Percentiles rank a stretch among this genome's conserved stretches.
phyloP scores from a whole-genome alignment of 108 stramenopile species.

The Cyclotella sp. region DNA sequence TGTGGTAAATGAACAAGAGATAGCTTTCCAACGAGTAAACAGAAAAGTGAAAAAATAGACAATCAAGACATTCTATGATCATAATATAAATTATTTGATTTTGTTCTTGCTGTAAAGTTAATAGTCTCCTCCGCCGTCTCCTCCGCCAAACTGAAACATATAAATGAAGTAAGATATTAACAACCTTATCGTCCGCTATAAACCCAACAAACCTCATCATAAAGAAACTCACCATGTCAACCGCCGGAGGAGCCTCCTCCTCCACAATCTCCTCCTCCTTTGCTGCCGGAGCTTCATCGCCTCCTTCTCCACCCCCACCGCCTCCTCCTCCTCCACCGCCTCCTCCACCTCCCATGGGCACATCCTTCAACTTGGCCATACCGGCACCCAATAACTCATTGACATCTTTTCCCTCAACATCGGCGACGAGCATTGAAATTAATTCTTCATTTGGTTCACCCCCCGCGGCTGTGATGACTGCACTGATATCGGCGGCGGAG shows the following conservation, averaged over 20 bases:
- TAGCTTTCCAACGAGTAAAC: too few relatives aligned
- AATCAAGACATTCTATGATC: not conserved
- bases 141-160: slow-evolving; percentile 57
- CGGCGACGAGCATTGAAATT: slow-evolving; percentile 68
- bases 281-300: slow-evolving; percentile 34
- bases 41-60: not conserved
- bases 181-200: not conserved
- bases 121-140: slow-evolving; percentile 59
- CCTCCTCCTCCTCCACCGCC: slow-evolving; percentile 76
- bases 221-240: slow-evolving; percentile 23
- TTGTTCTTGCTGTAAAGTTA: slow-evolving; percentile 26
- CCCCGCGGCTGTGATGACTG: slow-evolving; percentile 85
- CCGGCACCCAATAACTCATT: slow-evolving; percentile 84
- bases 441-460: slow-evolving; percentile 75
- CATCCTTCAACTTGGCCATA: slow-evolving; percentile 92
- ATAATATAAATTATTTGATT: slow-evolving; percentile 6
- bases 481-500: slow-evolving; percentile 83
- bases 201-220: slow-evolving; percentile 12
- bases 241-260: slow-evolving; percentile 60
- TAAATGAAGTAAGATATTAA: not conserved
- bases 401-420: slow-evolving; percentile 86
- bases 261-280: slow-evolving; percentile 54
- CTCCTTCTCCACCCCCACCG: slow-evolving; percentile 63
- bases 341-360: slow-evolving; percentile 91
- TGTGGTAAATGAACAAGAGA: too few relatives aligned